Evolutionary conservation across 306 rosid genomes (phyloP).

Genomic region (Fagus crenata): DNA sequence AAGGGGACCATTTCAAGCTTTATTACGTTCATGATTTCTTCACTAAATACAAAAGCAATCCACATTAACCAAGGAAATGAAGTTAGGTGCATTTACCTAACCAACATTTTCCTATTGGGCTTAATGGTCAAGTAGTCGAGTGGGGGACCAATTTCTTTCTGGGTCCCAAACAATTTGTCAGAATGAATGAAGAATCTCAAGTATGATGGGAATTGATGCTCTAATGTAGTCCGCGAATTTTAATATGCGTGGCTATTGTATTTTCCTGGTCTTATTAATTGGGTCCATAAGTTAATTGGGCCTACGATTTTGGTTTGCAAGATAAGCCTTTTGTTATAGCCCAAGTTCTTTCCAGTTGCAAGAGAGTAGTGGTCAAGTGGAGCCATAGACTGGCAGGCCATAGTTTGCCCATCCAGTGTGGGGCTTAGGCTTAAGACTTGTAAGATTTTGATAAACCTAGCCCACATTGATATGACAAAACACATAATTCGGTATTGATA

Average conservation of each 20-base stretch:
- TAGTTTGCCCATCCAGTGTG: neutral
- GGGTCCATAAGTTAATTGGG: neutral
- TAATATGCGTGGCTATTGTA: neutral
- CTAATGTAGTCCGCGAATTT: neutral
- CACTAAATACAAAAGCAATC: conserved; percentile 1
- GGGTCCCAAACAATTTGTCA: conserved; percentile 28
- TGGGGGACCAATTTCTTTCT: conserved; percentile 27
- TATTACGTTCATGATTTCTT: conserved; percentile 20
- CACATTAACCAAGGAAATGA: conserved; percentile 9
- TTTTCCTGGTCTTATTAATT: neutral
- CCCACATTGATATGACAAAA: neutral
- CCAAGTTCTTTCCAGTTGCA: neutral
- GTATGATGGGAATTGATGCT: neutral
- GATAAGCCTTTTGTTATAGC: neutral
- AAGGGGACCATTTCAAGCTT: conserved; percentile 20
- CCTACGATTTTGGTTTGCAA: neutral
- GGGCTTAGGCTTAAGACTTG: neutral
- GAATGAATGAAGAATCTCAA: conserved; percentile 9
- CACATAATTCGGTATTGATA: neutral
- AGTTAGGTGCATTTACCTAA: conserved; percentile 1
- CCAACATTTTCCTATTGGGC: conserved; percentile 16
- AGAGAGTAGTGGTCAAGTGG: neutral
- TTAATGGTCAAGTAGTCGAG: neutral
- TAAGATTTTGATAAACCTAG: neutral
- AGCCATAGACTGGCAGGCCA: neutral